These are phyloP conservation scores for Musa troglodytarum DNA, from an alignment of 176 grass and related monocot genomes.

Conservation along the genomic window DNA sequence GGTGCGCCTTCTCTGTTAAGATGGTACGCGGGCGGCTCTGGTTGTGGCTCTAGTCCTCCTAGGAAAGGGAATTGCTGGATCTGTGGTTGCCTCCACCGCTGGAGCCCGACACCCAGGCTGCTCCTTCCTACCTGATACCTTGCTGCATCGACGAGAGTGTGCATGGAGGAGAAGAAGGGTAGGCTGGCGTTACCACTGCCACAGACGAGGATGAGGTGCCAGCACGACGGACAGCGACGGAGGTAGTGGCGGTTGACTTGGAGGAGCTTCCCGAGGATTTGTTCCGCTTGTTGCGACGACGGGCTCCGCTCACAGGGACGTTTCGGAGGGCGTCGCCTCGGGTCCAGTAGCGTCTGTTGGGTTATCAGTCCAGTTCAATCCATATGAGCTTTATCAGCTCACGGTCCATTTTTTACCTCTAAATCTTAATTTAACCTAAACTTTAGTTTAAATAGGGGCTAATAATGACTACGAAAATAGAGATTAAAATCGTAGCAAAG, in stretches of 20 bases:
- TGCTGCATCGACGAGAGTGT: constrained; percentile 27
- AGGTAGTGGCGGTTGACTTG: background rate
- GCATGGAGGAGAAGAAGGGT: constrained; percentile 34
- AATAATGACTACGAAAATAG: too few species aligned
- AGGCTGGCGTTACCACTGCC: constrained; percentile 20
- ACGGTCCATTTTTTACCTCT: too few species aligned
- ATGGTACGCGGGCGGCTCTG: constrained; percentile 33
- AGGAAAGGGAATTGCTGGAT: constrained; percentile 30
- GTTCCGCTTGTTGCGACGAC: constrained; percentile 83
- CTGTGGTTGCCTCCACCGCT: constrained; percentile 39
- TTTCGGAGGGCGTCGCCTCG: constrained; percentile 86
- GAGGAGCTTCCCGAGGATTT: constrained; percentile 44
- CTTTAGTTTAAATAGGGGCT: too few species aligned
- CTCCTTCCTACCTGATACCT: constrained; percentile 40
- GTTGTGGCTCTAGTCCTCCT: constrained; percentile 16
- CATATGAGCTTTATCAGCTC: too few species aligned
- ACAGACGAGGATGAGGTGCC: constrained; percentile 62
- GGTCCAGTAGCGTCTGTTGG: constrained; percentile 74
- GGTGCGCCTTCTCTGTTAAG: constrained; percentile 28
- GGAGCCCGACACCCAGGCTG: constrained; percentile 19
- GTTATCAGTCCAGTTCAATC: too few species aligned
- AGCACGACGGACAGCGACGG: constrained; percentile 2
- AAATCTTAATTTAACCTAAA: too few species aligned
- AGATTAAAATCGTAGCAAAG: too few species aligned
- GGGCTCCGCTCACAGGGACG: constrained; percentile 83